Base-by-base conservation (phyloP, 106 monocot genomes). In the Xerophyta viscosa region DNA sequence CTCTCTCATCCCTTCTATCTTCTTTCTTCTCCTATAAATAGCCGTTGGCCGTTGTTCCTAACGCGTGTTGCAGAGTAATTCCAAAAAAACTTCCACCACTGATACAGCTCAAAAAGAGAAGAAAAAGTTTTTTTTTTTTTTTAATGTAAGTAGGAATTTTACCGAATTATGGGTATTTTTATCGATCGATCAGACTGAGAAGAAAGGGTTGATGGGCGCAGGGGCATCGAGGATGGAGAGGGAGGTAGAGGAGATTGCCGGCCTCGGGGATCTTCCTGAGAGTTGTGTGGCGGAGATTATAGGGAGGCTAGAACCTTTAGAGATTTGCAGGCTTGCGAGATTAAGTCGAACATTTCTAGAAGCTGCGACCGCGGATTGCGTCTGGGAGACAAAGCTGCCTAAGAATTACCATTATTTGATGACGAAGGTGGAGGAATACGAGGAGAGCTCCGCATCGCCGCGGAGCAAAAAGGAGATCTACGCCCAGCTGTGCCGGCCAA, bases 311-410 rank as follows among this genome's bases (percentile, higher is more conserved):
- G 76, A 79, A 8, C 76, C 87, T 45, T 62, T 48, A 46, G 82
- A 83, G 71, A 92, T 92, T 47, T 87, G 92, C 60, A 64, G 57
- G 21, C 53, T 73, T 49, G 82, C 79, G 48, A 49, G 64, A 61
- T 60, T 92, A 25, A 76, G 67, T 50, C 69, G 75, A 31, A 48
- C 73, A 9, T 92, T 92, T 48, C 58, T 78, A 8, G 67, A 64
- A 1, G 92, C 87, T 8, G 82, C 86, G 56, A 48, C 79, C 0
- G 78, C 72, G 2, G 77, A 92, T 56, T 58, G 54, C 27, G 77
- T 92, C 5, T 92, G 92, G 92, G 79, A 71, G 65, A 48, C 61
- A 46, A 92, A 92, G 76, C 58, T 92, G 31, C 92, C 92, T 12
- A 52, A 27, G 27, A 92, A 87, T 52, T 87, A 87, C 47, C 41